These are phyloP conservation scores for Hypoxylon sp. DNA, from an alignment of 2,329 filamentous ascomycete species.

Conservation along the genomic window DNA sequence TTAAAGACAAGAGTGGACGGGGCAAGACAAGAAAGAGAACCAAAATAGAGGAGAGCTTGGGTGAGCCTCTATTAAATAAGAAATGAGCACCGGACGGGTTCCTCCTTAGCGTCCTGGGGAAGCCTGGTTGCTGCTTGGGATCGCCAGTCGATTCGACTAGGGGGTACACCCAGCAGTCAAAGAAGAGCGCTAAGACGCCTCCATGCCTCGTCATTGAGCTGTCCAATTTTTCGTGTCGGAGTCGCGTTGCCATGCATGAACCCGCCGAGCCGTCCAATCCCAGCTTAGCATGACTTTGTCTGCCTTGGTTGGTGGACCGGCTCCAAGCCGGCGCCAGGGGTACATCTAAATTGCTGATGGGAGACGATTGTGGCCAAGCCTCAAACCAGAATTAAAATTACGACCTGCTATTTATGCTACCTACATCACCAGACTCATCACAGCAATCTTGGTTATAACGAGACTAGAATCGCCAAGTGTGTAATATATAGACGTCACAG, in stretches of 20 bases:
- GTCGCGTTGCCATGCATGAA: constrained; percentile 45
- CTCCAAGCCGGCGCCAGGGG: constrained; percentile 30
- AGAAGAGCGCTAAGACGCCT: constrained; percentile 38
- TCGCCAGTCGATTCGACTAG: constrained; percentile 34
- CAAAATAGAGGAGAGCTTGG: constrained; percentile 38
- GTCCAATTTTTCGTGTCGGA: constrained; percentile 45
- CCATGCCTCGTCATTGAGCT: constrained; percentile 41
- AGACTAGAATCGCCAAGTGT: not conserved
- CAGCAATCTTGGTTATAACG: constrained; percentile 23
- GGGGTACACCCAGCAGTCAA: constrained; percentile 33
- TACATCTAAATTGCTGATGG: constrained; percentile 32
- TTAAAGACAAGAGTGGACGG: constrained; percentile 39
- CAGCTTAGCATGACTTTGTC: constrained; percentile 27
- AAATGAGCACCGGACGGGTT: constrained; percentile 43
- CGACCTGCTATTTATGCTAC: constrained; percentile 37
- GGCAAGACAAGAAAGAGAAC: constrained; percentile 33
- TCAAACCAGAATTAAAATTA: constrained; percentile 42
- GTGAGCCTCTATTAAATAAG: constrained; percentile 42
- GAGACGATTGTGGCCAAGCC: constrained; percentile 15
- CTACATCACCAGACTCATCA: constrained; percentile 21
- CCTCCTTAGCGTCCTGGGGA: constrained; percentile 42
- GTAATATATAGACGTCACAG: not conserved
- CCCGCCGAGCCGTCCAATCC: constrained; percentile 33
- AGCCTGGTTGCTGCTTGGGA: constrained; percentile 38
- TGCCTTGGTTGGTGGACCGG: constrained; percentile 39